phyloP scores from a whole-genome alignment of 345 rosid species.

The Citrus cavaleriei region DNA sequence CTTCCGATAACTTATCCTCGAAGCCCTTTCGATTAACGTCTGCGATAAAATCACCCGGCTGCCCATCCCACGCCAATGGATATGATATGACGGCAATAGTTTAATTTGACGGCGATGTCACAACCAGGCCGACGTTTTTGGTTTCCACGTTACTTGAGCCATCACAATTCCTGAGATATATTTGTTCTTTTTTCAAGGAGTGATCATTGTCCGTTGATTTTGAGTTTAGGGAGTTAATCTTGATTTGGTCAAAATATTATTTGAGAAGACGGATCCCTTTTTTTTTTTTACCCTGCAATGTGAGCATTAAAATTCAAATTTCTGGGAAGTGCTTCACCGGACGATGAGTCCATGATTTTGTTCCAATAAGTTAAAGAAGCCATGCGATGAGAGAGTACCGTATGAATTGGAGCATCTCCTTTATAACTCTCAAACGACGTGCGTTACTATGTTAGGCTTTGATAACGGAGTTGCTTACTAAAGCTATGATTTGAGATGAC shows the following conservation, averaged over 20 bases:
- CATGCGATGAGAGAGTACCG: no score
- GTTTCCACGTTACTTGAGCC: slow-evolving; percentile 10
- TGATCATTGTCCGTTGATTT: background rate
- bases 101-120: slow-evolving; percentile 31
- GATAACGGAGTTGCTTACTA: background rate
- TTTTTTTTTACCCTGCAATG: no score
- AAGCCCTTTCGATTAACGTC: no score
- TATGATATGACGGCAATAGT: slow-evolving; percentile 20
- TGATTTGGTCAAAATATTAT: background rate
- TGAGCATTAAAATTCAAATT: background rate
- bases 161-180: background rate
- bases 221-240: background rate
- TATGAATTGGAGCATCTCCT: background rate
- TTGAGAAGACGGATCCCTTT: background rate
- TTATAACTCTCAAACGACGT: background rate
- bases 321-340: background rate
- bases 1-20: background rate
- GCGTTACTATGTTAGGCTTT: background rate
- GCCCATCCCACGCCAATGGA: no score
- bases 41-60: no score
- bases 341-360: background rate
- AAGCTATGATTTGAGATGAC: background rate
- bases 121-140: slow-evolving; percentile 8
- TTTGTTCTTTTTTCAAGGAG: background rate
- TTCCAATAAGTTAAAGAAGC: background rate